These are phyloP conservation scores for Daldinia concentrica DNA, from an alignment of 495 filamentous ascomycete species.

Conservation along the genomic window DNA sequence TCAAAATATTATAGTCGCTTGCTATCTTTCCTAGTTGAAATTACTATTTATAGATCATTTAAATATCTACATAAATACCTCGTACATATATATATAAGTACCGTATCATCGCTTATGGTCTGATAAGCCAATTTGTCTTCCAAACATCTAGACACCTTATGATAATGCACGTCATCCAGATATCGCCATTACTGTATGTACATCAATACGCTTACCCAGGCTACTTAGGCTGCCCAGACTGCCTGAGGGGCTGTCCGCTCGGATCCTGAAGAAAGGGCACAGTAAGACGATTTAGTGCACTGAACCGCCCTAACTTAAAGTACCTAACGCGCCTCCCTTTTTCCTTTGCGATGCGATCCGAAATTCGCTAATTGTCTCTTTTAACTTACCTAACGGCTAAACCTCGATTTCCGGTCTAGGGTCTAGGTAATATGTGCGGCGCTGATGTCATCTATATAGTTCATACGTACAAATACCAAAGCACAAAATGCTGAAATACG, in stretches of 20 bases:
- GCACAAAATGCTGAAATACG: background rate
- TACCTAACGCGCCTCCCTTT: background rate
- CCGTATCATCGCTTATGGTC: background rate
- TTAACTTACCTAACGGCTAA: background rate
- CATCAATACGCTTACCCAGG: background rate
- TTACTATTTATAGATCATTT: conserved; percentile 28
- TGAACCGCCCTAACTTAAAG: background rate
- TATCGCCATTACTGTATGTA: conserved; percentile 14
- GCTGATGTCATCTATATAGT: conserved; percentile 29
- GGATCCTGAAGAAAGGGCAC: background rate
- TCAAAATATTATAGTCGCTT: background rate
- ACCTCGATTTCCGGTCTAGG: background rate
- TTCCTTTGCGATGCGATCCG: background rate
- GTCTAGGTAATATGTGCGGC: background rate
- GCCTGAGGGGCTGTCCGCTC: background rate
- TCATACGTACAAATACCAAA: background rate
- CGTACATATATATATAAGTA: background rate
- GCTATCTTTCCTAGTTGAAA: background rate
- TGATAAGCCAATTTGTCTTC: conserved; percentile 23
- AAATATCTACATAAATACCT: background rate
- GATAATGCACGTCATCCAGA: conserved; percentile 40
- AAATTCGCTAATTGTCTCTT: conserved; percentile 4
- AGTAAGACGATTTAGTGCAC: background rate
- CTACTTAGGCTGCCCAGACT: background rate
- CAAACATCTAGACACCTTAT: background rate